Evolutionary conservation across 768 basidiomycete genomes (phyloP).

Genomic region (Kondoa malvinella): DNA sequence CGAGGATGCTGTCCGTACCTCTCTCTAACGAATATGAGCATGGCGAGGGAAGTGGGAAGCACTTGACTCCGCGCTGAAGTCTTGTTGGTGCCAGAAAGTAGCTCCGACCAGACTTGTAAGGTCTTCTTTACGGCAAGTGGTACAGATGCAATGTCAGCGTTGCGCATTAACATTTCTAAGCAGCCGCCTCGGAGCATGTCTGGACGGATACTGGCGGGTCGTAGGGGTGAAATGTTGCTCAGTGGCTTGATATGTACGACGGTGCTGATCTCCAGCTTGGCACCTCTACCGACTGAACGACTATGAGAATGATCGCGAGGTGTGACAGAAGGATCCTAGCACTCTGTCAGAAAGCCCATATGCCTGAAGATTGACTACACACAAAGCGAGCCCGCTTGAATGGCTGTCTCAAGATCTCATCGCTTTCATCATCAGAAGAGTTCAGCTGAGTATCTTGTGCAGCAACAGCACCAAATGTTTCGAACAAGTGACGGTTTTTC

Average conservation of each 20-base stretch:
- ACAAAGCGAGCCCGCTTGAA: neutral
- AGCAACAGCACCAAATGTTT: slow-evolving; percentile 14
- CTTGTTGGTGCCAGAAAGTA: neutral
- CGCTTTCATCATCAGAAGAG: slow-evolving; percentile 11
- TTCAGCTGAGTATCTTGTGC: neutral
- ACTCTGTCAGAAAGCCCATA: neutral
- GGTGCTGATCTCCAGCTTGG: neutral
- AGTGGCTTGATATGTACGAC: neutral
- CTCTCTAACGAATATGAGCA: neutral
- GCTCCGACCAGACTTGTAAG: neutral
- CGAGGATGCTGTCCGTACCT: neutral
- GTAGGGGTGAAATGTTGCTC: neutral
- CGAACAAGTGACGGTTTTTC: slow-evolving; percentile 10
- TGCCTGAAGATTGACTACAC: neutral
- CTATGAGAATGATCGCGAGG: neutral
- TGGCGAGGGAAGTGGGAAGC: neutral
- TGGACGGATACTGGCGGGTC: neutral
- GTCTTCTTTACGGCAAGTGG: neutral
- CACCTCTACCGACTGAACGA: neutral
- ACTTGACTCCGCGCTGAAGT: neutral
- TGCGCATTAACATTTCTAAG: neutral
- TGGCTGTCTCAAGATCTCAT: slow-evolving; percentile 9
- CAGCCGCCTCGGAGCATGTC: neutral
- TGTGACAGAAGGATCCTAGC: neutral
- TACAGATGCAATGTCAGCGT: neutral